phyloP scores from a whole-genome alignment of 2,329 filamentous ascomycete genomes.

The Aspergillus novofumigatus region DNA sequence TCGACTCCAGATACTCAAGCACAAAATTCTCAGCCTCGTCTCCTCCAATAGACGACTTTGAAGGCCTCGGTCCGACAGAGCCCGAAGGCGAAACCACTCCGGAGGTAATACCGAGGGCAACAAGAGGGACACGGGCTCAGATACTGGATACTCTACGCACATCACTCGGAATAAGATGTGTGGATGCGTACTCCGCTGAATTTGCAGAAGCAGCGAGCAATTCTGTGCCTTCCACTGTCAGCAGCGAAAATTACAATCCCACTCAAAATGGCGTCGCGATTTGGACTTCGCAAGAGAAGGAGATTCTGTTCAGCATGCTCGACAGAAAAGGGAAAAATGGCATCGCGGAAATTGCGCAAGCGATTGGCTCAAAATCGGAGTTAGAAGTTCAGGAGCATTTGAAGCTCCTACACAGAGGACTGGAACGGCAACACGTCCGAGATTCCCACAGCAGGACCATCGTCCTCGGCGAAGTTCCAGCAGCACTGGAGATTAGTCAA shows the following conservation, averaged over 20 bases:
- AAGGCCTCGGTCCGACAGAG: neutral
- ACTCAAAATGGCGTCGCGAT: slow-evolving; percentile 64
- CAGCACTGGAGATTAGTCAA: slow-evolving; percentile 67
- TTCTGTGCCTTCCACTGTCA: slow-evolving; percentile 7
- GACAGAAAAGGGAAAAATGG: slow-evolving; percentile 61
- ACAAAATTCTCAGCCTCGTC: slow-evolving; percentile 9
- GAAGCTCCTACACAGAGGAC: slow-evolving; percentile 53
- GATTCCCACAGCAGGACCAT: slow-evolving; percentile 35
- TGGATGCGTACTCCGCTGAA: slow-evolving; percentile 47
- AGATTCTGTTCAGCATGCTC: slow-evolving; percentile 62
- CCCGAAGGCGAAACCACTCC: neutral
- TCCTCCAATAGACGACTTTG: neutral
- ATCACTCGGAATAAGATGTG: slow-evolving; percentile 41
- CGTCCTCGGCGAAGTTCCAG: slow-evolving; percentile 57
- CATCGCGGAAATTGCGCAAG: slow-evolving; percentile 56
- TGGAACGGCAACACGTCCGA: slow-evolving; percentile 39
- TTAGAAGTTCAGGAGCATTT: slow-evolving; percentile 71
- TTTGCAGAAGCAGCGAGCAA: slow-evolving; percentile 56
- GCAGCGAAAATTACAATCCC: slow-evolving; percentile 25
- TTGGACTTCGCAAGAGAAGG: slow-evolving; percentile 72
- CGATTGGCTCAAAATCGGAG: slow-evolving; percentile 67
- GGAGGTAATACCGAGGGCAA: neutral
- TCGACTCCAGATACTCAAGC: slow-evolving; percentile 9
- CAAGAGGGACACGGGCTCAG: slow-evolving; percentile 7
- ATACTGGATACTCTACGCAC: slow-evolving; percentile 11